Evolutionary conservation across 83 land plant species (phyloP).

Genomic region (Isoetes engelmannii): DNA sequence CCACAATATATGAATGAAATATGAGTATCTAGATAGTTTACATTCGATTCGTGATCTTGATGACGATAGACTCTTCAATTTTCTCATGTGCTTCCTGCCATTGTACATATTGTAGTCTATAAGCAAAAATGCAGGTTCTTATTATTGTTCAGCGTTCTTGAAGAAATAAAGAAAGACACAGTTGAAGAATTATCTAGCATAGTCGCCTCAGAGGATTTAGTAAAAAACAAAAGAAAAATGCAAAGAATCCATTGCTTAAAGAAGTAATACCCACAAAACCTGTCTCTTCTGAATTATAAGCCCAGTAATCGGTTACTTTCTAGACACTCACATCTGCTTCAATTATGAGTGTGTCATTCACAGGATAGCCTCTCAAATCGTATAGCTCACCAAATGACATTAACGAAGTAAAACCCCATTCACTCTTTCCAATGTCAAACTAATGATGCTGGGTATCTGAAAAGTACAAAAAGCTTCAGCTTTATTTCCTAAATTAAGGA

Average conservation of each 20-base stretch:
- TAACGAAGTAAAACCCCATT: slow-evolving; percentile 99
- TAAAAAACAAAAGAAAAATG: too few relatives aligned
- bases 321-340: slow-evolving; percentile 91
- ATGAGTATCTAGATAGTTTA: too few relatives aligned
- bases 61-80: too few relatives aligned
- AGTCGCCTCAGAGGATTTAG: too few relatives aligned
- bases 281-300: slow-evolving; percentile 95
- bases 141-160: background rate
- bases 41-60: too few relatives aligned
- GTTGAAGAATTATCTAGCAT: background rate
- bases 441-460: slow-evolving; percentile 97
- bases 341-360: slow-evolving; percentile 69
- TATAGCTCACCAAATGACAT: slow-evolving; percentile 88
- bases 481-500: background rate
- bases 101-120: too few relatives aligned
- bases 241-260: slow-evolving; percentile 70
- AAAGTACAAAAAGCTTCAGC: slow-evolving; percentile 6
- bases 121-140: too few relatives aligned
- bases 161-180: too few relatives aligned
- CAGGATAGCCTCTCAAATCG: slow-evolving; percentile 77
- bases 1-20: too few relatives aligned
- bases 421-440: slow-evolving; percentile 85
- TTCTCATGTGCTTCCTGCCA: too few relatives aligned
- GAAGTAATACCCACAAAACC: slow-evolving; percentile 97
- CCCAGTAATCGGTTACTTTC: slow-evolving; percentile 67